Percentiles rank a stretch among this genome's conserved stretches.
Evolutionary conservation across 2,329 filamentous ascomycete species (phyloP).

Genomic region (Colletotrichum sp.): DNA sequence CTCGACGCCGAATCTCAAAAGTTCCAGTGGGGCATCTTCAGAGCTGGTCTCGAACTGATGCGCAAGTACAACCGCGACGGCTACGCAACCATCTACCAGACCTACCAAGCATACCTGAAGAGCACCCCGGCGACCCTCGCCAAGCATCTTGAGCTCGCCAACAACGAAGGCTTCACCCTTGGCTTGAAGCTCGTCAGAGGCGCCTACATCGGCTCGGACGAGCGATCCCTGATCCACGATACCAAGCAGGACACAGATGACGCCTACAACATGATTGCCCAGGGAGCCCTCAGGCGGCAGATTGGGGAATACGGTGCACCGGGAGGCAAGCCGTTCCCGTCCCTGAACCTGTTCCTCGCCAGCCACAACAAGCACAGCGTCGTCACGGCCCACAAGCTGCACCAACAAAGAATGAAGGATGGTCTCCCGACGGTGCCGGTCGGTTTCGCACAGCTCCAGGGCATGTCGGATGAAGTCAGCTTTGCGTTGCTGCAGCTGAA

Average conservation of each 20-base stretch:
- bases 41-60: conserved; percentile 78
- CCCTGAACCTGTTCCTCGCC: conserved; percentile 72
- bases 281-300: conserved; percentile 66
- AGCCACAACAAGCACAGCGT: conserved; percentile 70
- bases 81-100: conserved; percentile 77
- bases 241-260: conserved; percentile 74
- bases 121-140: conserved; percentile 61
- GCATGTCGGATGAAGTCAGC: conserved; percentile 95
- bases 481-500: conserved; percentile 54
- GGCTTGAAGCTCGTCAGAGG: conserved; percentile 79
- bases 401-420: conserved; percentile 54
- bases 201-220: conserved; percentile 74
- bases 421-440: conserved; percentile 44
- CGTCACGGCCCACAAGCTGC: conserved; percentile 66
- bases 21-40: conserved; percentile 80
- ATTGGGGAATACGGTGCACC: conserved; percentile 50
- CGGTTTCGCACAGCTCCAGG: conserved; percentile 36
- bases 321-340: conserved; percentile 55
- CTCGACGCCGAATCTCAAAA: conserved; percentile 86
- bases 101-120: conserved; percentile 81
- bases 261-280: conserved; percentile 75
- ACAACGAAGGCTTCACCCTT: conserved; percentile 65
- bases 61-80: conserved; percentile 72
- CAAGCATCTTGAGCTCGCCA: conserved; percentile 63
- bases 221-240: conserved; percentile 72